phyloP scores from a whole-genome alignment of 768 basidiomycete species.

The Thelephora ganbajun region DNA sequence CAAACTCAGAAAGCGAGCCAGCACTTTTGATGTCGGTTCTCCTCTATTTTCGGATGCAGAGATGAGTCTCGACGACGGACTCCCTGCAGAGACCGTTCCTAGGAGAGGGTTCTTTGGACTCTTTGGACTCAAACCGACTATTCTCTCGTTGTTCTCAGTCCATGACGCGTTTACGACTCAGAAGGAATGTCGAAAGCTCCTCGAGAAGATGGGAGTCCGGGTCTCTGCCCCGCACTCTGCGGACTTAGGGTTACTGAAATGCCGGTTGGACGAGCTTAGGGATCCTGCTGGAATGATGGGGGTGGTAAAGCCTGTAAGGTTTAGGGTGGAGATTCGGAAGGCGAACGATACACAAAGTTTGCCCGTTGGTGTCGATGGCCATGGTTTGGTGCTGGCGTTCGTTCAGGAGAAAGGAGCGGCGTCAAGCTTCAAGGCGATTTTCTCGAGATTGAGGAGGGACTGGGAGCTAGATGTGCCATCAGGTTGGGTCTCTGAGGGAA shows the following conservation, averaged over 20 bases:
- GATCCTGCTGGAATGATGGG: constrained; percentile 40
- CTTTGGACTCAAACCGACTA: constrained; percentile 71
- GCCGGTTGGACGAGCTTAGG: constrained; percentile 53
- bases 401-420: constrained; percentile 81
- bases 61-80: constrained; percentile 27
- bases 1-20: constrained; percentile 10
- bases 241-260: constrained; percentile 57
- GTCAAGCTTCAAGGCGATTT: constrained; percentile 68
- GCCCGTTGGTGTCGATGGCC: constrained; percentile 27
- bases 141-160: constrained; percentile 41
- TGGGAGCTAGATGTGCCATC: constrained; percentile 51
- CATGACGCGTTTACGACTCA: constrained; percentile 51
- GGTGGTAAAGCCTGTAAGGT: constrained; percentile 57
- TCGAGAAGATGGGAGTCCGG: constrained; percentile 57
- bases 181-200: constrained; percentile 56
- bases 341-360: constrained; percentile 10
- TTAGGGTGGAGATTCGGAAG: constrained; percentile 64
- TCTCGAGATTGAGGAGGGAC: constrained; percentile 43
- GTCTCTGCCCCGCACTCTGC: constrained; percentile 55
- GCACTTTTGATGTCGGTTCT: constrained; percentile 22
- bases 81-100: constrained; percentile 23
- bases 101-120: constrained; percentile 61
- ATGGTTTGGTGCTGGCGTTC: constrained; percentile 45
- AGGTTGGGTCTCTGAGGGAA: too few relatives aligned
- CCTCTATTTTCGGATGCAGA: constrained; percentile 23